phyloP scores from a whole-genome alignment of 2,329 filamentous ascomycete species.

The Fusarium subglutinans region DNA sequence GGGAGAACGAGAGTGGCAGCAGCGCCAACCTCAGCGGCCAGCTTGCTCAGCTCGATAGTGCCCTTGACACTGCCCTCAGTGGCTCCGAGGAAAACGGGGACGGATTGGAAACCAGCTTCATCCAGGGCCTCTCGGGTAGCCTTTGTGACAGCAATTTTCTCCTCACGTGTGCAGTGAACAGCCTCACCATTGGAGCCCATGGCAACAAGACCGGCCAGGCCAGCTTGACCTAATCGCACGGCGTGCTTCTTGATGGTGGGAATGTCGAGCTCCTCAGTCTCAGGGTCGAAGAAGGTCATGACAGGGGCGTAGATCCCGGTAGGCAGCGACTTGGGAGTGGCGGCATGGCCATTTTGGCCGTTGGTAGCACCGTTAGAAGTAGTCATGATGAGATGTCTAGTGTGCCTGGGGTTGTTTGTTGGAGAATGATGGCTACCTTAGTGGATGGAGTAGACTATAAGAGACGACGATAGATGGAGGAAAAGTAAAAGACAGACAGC shows the following conservation, averaged over 20 bases:
- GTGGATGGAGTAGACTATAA: background rate
- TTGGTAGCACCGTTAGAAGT: slow-evolving; percentile 35
- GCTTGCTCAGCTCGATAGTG: slow-evolving; percentile 78
- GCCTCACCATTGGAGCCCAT: slow-evolving; percentile 95
- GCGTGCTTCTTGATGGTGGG: slow-evolving; percentile 82
- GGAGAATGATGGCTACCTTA: background rate
- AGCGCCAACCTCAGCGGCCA: slow-evolving; percentile 74
- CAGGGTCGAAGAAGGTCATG: slow-evolving; percentile 88
- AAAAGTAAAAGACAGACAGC: slow-evolving; percentile 2
- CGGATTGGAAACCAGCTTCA: slow-evolving; percentile 76
- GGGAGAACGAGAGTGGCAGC: slow-evolving; percentile 84
- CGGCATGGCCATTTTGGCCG: slow-evolving; percentile 38
- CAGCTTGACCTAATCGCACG: slow-evolving; percentile 78
- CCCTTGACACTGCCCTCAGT: slow-evolving; percentile 84
- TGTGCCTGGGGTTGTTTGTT: background rate
- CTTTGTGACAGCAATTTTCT: slow-evolving; percentile 78
- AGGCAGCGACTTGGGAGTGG: slow-evolving; percentile 67
- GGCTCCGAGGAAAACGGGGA: slow-evolving; percentile 85
- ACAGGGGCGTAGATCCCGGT: slow-evolving; percentile 89
- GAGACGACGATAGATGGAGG: slow-evolving; percentile 1
- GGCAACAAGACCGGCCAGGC: slow-evolving; percentile 82
- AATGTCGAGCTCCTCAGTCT: slow-evolving; percentile 86
- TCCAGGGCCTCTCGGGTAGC: slow-evolving; percentile 85
- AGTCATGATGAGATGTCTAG: slow-evolving; percentile 37
- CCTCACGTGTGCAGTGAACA: slow-evolving; percentile 80